phyloP scores from a whole-genome alignment of 345 rosid genomes.

The Hibiscus trionum region DNA sequence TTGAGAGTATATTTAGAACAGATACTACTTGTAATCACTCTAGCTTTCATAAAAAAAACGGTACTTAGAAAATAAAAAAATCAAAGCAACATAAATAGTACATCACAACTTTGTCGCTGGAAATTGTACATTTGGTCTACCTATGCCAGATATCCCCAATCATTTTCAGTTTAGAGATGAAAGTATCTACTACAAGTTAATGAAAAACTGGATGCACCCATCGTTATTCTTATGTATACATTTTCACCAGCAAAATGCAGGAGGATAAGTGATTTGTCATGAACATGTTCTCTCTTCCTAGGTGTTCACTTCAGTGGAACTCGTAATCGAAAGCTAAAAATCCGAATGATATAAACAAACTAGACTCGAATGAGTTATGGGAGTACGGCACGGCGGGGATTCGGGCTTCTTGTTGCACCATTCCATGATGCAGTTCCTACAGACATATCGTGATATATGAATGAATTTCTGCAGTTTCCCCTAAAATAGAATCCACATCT shows the following conservation, averaged over 20 bases:
- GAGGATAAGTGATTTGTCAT: neutral
- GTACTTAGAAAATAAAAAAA: neutral
- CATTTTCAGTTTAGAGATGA: neutral
- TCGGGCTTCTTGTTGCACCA: conserved; percentile 98
- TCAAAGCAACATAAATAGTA: neutral
- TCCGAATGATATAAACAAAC: conserved; percentile 57
- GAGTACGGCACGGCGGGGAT: conserved; percentile 88
- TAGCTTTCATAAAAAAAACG: too few species aligned
- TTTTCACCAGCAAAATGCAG: neutral
- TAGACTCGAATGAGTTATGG: conserved; percentile 30
- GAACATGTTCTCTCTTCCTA: neutral
- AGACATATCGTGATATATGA: neutral
- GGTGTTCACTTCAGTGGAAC: neutral
- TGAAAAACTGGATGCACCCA: neutral
- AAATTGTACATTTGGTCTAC: neutral
- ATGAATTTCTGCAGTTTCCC: neutral
- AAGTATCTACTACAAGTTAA: neutral
- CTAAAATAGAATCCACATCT: neutral
- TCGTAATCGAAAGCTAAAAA: conserved; percentile 31
- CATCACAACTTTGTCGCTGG: neutral
- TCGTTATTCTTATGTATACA: neutral
- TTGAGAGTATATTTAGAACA: too few species aligned
- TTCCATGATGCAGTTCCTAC: conserved; percentile 91
- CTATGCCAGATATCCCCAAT: neutral
- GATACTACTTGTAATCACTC: too few species aligned